Evolutionary conservation across 148 eudicot species (phyloP), one percentile per base, ranked within the genome.

Genomic region (Bassia scoparia): DNA sequence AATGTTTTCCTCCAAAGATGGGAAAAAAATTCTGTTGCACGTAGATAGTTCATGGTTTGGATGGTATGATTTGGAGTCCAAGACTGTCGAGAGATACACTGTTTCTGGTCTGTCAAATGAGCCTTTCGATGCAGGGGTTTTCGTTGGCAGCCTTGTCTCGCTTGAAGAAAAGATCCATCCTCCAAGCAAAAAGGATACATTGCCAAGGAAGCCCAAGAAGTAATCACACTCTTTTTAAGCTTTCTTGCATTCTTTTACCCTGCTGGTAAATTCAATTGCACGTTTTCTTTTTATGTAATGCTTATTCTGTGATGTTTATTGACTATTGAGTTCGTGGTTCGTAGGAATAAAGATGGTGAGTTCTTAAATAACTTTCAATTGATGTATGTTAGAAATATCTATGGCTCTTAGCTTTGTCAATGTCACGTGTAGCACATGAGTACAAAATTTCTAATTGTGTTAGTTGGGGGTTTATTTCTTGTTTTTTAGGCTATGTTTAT

Each of bases 11-110:
- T 70, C 74, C 50, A 55, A 56, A 54, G 64, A 70, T 26, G 46
- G 74, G 63, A 24, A 35, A 23, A 56, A 14, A 30, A 24, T 70
- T 55, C 38, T 69, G 33, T 17, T 55, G 1, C 33, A 70, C 15
- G 7, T 54, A 21, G 74, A 70, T 55, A 1, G 8, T 23, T 16
- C 8, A 31, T 12, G 21, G 24, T 38, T 70, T 70, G 34, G 48
- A 15, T 70, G 74, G 74, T 70, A 54, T 56, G 64, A 70, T 56
- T 56, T 37, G 63, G 34, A 56, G 63, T 53, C 27, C 7, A 70
- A 37, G 5, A 56, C 26, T 14, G 24, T 26, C 24, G 64, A 23
- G 23, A 15, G 23, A 21, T 60, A 35, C 24, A 7, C 12, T 24
- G 50, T 17, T 56, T 23, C 24, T 41, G 74, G 74, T 12, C 20